phyloP scores from a whole-genome alignment of 2,329 filamentous ascomycete species.

The Metarhizium brunneum region DNA sequence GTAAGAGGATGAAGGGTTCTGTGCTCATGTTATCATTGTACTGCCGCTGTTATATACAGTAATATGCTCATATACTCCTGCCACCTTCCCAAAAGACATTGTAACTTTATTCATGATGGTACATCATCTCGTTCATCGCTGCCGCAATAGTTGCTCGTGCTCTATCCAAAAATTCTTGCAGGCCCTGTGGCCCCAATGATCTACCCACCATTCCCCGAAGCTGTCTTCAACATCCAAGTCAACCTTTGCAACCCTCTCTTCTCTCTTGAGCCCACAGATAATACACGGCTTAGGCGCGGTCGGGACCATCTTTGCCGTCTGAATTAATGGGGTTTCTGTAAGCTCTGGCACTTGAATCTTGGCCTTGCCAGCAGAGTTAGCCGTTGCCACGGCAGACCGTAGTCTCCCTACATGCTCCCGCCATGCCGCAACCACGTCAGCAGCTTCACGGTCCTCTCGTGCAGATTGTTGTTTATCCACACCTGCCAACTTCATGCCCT shows the following conservation, averaged over 20 bases:
- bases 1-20: no score
- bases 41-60: no score
- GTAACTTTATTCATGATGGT: background rate
- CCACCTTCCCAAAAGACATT: background rate
- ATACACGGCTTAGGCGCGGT: constrained; percentile 69
- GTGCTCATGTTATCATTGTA: no score
- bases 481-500: constrained; percentile 85
- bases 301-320: constrained; percentile 61
- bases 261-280: constrained; percentile 78
- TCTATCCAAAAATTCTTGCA: constrained; percentile 82
- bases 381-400: constrained; percentile 60
- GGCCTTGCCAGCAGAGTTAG: constrained; percentile 48
- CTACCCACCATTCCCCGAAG: constrained; percentile 95
- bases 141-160: constrained; percentile 60
- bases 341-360: constrained; percentile 59
- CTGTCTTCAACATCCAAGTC: constrained; percentile 76
- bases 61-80: no score
- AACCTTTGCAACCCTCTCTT: constrained; percentile 70
- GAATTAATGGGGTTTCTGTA: constrained; percentile 57
- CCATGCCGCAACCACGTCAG: constrained; percentile 70
- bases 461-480: constrained; percentile 75
- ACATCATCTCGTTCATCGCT: constrained; percentile 38
- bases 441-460: constrained; percentile 76
- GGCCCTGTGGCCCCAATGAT: constrained; percentile 72
- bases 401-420: constrained; percentile 65